Conservation (phyloP, 73 alveolate genomes). For the Paramecium sexaurelia region DNA sequence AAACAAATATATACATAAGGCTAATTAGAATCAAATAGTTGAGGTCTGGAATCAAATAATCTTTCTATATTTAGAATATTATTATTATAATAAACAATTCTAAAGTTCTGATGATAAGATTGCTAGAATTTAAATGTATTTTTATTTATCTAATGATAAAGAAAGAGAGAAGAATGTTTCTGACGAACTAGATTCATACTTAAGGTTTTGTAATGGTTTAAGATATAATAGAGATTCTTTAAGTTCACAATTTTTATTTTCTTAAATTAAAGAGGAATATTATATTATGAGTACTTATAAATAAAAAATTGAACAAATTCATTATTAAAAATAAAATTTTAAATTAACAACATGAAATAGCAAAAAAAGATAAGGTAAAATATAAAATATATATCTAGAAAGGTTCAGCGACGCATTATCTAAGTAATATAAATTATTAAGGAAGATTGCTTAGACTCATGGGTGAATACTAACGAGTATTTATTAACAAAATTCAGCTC, state of each 20-base stretch:
- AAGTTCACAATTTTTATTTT: neutral
- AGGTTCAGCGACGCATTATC: neutral
- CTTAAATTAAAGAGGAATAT: neutral
- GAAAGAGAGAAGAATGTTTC: too few relatives aligned
- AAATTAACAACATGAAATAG: neutral
- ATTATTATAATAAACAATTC: too few relatives aligned
- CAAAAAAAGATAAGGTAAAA: neutral
- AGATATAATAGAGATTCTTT: neutral
- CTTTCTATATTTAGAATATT: too few relatives aligned
- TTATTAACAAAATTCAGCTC: neutral
- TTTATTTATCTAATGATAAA: too few relatives aligned
- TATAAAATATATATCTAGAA: neutral
- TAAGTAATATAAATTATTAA: conserved; percentile 20
- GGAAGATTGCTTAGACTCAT: conserved; percentile 29
- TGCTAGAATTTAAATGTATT: too few relatives aligned
- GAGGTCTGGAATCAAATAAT: too few relatives aligned
- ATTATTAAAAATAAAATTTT: conserved; percentile 14
- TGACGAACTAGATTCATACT: neutral
- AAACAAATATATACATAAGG: too few relatives aligned
- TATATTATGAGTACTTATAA: neutral
- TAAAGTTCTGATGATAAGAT: too few relatives aligned
- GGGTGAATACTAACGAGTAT: conserved; percentile 42
- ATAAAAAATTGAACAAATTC: neutral
- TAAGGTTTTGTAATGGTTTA: neutral
- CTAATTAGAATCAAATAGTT: too few relatives aligned